Percentiles rank a stretch among this genome's conserved stretches.
phyloP scores from a whole-genome alignment of 2,329 filamentous ascomycete genomes.

The Sodiomyces alkalinus region DNA sequence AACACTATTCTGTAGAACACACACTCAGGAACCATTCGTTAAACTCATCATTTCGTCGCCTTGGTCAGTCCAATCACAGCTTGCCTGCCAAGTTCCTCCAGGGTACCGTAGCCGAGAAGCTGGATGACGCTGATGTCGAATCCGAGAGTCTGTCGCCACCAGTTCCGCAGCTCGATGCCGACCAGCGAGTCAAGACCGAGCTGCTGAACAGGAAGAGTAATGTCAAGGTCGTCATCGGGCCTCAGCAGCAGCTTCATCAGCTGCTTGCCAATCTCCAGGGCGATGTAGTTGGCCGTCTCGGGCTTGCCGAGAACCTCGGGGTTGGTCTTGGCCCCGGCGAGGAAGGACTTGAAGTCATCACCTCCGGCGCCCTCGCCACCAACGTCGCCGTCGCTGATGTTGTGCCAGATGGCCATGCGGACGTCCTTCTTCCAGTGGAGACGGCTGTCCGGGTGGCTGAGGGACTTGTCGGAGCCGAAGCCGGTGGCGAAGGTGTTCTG shows the following conservation, averaged over 20 bases:
- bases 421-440: constrained; percentile 9
- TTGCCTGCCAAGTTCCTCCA: too few species aligned
- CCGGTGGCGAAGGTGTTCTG: constrained; percentile 7
- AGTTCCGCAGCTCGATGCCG: constrained; percentile 10
- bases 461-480: constrained; percentile 7
- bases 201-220: constrained; percentile 3
- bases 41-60: too few species aligned
- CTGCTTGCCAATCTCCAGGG: constrained; percentile 7
- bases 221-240: constrained; percentile 3
- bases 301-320: not conserved
- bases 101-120: too few species aligned
- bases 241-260: constrained; percentile 8
- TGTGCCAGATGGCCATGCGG: constrained; percentile 10
- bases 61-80: too few species aligned
- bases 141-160: constrained; percentile 9
- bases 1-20: too few species aligned
- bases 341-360: constrained; percentile 1
- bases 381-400: not conserved
- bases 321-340: not conserved
- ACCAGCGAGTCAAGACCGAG: constrained; percentile 12
- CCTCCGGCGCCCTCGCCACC: constrained; percentile 13
- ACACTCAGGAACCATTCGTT: too few species aligned
- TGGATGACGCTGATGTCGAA: constrained; percentile 9
- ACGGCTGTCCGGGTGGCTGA: constrained; percentile 5
- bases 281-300: constrained; percentile 2